A percentile compares a stretch with the other conserved stretches of the same genome.
Conservation (phyloP, 148 eudicot species). For the Persicaria maculosa region DNA sequence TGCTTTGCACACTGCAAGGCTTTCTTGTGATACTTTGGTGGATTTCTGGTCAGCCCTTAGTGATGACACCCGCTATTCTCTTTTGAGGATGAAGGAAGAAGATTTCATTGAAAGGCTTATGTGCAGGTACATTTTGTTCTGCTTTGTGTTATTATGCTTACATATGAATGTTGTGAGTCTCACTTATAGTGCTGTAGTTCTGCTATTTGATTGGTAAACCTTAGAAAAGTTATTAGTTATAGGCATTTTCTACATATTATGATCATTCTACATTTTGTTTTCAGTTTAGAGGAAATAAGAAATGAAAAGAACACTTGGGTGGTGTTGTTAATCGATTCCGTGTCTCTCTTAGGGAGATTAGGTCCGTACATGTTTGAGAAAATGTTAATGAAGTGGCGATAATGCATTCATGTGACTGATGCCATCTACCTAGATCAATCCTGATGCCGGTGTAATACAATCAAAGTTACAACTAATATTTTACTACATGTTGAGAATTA, state of each 20-base stretch:
- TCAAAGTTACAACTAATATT: neutral
- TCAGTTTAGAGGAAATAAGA: neutral
- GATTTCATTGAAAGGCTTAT: slow-evolving; percentile 94
- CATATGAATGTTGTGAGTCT: neutral
- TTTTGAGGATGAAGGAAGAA: slow-evolving; percentile 92
- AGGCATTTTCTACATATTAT: neutral
- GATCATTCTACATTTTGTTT: neutral
- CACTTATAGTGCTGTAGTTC: neutral
- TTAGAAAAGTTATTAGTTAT: neutral
- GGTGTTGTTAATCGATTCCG: neutral
- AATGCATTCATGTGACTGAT: neutral
- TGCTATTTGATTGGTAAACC: neutral
- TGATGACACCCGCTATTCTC: slow-evolving; percentile 82
- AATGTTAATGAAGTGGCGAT: neutral
- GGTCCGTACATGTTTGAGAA: neutral
- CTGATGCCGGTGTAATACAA: neutral
- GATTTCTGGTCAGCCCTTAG: slow-evolving; percentile 99
- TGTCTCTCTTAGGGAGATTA: neutral
- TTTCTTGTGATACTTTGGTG: slow-evolving; percentile 91
- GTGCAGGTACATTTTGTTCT: slow-evolving; percentile 54
- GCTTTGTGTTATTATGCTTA: neutral
- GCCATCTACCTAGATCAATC: neutral
- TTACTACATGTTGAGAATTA: neutral
- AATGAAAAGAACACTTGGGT: neutral
- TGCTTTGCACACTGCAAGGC: slow-evolving; percentile 95